phyloP scores from a whole-genome alignment of 2,329 filamentous ascomycete species.

The Neospermospora avenae region DNA sequence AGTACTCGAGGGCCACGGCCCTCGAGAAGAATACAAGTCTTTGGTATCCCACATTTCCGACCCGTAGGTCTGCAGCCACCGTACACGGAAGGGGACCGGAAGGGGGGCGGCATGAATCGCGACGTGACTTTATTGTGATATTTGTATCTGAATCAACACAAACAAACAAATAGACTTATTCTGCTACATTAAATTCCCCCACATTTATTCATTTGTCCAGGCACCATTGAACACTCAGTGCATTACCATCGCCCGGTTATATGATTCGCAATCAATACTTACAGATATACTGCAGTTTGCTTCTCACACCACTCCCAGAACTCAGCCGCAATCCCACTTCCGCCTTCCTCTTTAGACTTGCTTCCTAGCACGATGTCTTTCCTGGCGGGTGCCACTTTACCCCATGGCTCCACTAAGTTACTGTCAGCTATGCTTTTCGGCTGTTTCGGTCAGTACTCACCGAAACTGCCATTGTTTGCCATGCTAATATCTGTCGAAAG shows the following conservation, averaged over 20 bases:
- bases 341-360: constrained; percentile 36
- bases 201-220: no score
- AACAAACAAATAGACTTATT: no score
- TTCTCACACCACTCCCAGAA: constrained; percentile 45
- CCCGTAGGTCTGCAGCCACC: no score
- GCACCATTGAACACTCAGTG: background rate
- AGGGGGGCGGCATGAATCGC: no score
- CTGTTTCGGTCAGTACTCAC: constrained; percentile 5
- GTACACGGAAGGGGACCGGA: no score
- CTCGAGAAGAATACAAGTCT: no score
- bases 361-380: constrained; percentile 34
- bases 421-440: background rate
- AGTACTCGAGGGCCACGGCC: no score
- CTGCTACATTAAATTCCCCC: no score
- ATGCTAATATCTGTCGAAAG: constrained; percentile 15
- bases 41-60: no score
- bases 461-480: constrained; percentile 18
- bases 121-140: no score
- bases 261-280: background rate
- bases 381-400: constrained; percentile 35
- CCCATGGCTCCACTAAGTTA: constrained; percentile 45
- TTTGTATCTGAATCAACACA: no score
- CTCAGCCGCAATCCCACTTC: constrained; percentile 36
- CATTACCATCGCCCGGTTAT: background rate
- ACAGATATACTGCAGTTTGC: constrained; percentile 35